Conservation (phyloP, 495 filamentous ascomycete species). For the Jackrogersella multiformis region DNA sequence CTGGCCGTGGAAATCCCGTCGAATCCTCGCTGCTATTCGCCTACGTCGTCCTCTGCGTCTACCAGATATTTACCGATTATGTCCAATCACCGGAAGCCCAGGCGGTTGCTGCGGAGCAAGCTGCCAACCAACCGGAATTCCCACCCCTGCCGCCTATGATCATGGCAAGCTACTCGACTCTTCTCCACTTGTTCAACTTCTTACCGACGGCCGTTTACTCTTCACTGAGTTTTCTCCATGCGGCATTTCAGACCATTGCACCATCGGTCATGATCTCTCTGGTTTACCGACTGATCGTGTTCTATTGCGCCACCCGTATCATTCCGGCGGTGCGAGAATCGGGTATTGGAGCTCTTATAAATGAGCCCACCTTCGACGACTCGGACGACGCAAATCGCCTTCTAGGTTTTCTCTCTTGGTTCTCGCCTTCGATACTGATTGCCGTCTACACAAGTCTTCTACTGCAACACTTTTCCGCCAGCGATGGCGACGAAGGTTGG, state of each 20-base stretch:
- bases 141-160: conserved; percentile 94
- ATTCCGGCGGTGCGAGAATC: conserved; percentile 91
- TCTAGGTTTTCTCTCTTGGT: conserved; percentile 85
- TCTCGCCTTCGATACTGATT: conserved; percentile 90
- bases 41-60: conserved; percentile 95
- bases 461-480: conserved; percentile 91
- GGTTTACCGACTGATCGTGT: conserved; percentile 88
- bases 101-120: conserved; percentile 59
- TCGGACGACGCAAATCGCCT: conserved; percentile 81
- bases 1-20: conserved; percentile 92
- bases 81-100: conserved; percentile 73
- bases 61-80: conserved; percentile 99
- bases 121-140: conserved; percentile 75
- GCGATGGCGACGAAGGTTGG: conserved; percentile 79
- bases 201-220: conserved; percentile 86
- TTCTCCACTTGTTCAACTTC: conserved; percentile 82
- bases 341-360: conserved; percentile 80
- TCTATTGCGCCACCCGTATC: conserved; percentile 95
- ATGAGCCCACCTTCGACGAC: conserved; percentile 86
- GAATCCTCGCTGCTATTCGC: conserved; percentile 96
- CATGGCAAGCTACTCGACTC: conserved; percentile 97
- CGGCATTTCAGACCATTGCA: conserved; percentile 91
- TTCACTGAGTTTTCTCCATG: conserved; percentile 84
- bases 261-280: conserved; percentile 94
- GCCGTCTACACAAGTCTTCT: conserved; percentile 96